Evolutionary conservation across 768 basidiomycete genomes (phyloP).

Genomic region (Pisolithus marmoratus): DNA sequence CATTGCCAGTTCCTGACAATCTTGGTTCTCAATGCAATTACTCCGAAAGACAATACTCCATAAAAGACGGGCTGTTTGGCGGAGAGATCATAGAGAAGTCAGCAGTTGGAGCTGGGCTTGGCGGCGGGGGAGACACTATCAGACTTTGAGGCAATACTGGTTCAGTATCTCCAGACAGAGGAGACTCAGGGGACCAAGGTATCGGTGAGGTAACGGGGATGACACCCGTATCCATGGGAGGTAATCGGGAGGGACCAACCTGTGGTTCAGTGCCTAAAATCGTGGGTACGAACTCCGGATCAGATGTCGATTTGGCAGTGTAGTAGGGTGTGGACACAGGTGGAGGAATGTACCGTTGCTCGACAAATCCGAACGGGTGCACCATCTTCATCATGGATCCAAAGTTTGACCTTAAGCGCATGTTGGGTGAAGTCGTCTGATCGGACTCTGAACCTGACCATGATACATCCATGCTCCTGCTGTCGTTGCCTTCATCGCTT

Average conservation of each 20-base stretch:
- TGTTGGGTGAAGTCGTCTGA: slow-evolving; percentile 9
- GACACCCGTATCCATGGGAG: slow-evolving; percentile 16
- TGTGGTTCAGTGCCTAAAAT: slow-evolving; percentile 8
- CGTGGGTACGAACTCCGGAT: slow-evolving; percentile 13
- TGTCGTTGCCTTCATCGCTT: not conserved
- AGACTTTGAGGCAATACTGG: slow-evolving; percentile 11
- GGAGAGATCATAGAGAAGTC: slow-evolving; percentile 45
- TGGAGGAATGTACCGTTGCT: slow-evolving; percentile 16
- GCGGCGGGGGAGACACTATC: slow-evolving; percentile 25
- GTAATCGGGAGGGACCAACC: slow-evolving; percentile 25
- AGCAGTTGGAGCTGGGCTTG: slow-evolving; percentile 40
- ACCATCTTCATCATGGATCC: slow-evolving; percentile 10
- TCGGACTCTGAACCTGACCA: slow-evolving; percentile 18
- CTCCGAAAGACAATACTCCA: slow-evolving; percentile 24
- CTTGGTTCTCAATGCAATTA: no score
- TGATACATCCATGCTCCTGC: not conserved
- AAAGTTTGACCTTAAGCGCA: slow-evolving; percentile 5
- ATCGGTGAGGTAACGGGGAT: slow-evolving; percentile 15
- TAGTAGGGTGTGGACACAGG: slow-evolving; percentile 27
- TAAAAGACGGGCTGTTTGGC: slow-evolving; percentile 30
- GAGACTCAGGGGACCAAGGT: slow-evolving; percentile 9
- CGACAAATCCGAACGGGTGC: slow-evolving; percentile 6
- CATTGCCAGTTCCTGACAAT: no score
- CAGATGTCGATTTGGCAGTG: slow-evolving; percentile 27
- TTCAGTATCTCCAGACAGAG: slow-evolving; percentile 21